A percentile compares a stretch with the other conserved stretches of the same genome.
Evolutionary conservation across 352 stramenopile genomes (phyloP).

Genomic region (Halophytophthora polymorphica): DNA sequence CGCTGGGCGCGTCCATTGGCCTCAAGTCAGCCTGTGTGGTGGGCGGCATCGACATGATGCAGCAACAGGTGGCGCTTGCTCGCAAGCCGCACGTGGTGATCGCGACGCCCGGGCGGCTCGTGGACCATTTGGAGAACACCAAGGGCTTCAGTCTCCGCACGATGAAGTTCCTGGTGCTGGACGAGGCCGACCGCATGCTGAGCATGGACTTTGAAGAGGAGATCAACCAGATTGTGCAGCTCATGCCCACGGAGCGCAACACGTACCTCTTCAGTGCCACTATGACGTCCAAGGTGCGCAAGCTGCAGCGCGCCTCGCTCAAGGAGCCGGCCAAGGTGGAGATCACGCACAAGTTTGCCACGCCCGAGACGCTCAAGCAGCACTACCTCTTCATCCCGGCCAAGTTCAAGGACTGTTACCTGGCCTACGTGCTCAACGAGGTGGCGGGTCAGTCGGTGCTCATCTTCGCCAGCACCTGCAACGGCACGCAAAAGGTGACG

Average conservation of each 20-base stretch:
- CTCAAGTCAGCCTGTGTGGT: slow-evolving; percentile 91
- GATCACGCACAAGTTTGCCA: slow-evolving; percentile 98
- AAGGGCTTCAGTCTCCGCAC: slow-evolving; percentile 93
- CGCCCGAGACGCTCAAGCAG: slow-evolving; percentile 97
- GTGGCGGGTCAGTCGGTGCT: slow-evolving; percentile 96
- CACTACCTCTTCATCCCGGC: slow-evolving; percentile 99
- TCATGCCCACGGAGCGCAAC: slow-evolving; percentile 91
- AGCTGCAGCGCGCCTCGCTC: slow-evolving; percentile 97
- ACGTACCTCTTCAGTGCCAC: slow-evolving; percentile 99
- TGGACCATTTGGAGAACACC: slow-evolving; percentile 96
- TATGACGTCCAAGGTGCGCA: slow-evolving; percentile 98
- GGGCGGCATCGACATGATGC: slow-evolving; percentile 97
- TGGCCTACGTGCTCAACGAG: slow-evolving; percentile 98
- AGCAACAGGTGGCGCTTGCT: slow-evolving; percentile 96
- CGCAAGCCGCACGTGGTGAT: slow-evolving; percentile 96
- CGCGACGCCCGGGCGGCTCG: slow-evolving; percentile 89
- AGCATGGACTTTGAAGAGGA: slow-evolving; percentile 98
- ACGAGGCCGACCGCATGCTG: slow-evolving; percentile 95
- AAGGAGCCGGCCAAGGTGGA: slow-evolving; percentile 96
- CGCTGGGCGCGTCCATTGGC: slow-evolving; percentile 89
- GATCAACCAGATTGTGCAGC: slow-evolving; percentile 98
- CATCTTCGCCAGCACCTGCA: slow-evolving; percentile 98
- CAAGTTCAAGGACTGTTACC: slow-evolving; percentile 99
- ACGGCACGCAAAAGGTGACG: slow-evolving; percentile 94
- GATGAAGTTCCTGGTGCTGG: slow-evolving; percentile 91